Percentiles rank a stretch among this genome's conserved stretches.
These are phyloP conservation scores for Neofusicoccum kwambonambiense DNA, from an alignment of 2,329 filamentous ascomycete genomes.

Conservation along the genomic window DNA sequence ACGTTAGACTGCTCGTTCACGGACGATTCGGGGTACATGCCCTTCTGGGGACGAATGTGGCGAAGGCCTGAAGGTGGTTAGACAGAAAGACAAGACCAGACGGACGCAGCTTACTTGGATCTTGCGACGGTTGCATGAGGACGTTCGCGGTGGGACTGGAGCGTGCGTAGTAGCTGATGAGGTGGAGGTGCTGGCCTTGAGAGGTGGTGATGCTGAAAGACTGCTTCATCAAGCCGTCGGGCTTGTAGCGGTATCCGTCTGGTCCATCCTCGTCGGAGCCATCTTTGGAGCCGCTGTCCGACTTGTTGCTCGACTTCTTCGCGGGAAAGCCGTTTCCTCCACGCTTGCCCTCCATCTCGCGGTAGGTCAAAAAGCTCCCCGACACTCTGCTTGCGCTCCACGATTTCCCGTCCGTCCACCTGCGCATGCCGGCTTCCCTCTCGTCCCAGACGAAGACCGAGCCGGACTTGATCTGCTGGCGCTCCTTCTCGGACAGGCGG, in stretches of 20 bases:
- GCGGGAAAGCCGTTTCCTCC: constrained; percentile 70
- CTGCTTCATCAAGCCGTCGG: constrained; percentile 98
- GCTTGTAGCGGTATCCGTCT: constrained; percentile 57
- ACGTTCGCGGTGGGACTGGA: constrained; percentile 71
- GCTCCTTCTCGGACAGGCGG: constrained; percentile 91
- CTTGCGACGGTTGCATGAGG: constrained; percentile 77
- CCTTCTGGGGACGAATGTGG: constrained; percentile 82
- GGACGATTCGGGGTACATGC: constrained; percentile 95
- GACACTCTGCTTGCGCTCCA: constrained; percentile 98
- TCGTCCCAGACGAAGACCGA: constrained; percentile 99
- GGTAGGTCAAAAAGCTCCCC: constrained; percentile 93
- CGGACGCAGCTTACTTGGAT: constrained; percentile 50
- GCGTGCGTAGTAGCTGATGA: constrained; percentile 95
- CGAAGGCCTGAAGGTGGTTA: constrained; percentile 53
- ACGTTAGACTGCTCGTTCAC: constrained; percentile 80
- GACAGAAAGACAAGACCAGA: background rate
- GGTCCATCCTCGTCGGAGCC: constrained; percentile 75
- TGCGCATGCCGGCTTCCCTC: constrained; percentile 93
- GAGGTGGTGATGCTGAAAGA: constrained; percentile 98
- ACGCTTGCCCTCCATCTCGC: constrained; percentile 98
- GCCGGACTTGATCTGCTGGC: constrained; percentile 91
- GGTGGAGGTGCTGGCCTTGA: constrained; percentile 83
- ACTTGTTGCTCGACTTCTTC: constrained; percentile 62
- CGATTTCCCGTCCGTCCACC: constrained; percentile 98
- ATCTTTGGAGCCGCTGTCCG: constrained; percentile 78